Evolutionary conservation across 345 rosid species (phyloP), one percentile per base, ranked within the genome.

Genomic region (Boechera retrofracta): DNA sequence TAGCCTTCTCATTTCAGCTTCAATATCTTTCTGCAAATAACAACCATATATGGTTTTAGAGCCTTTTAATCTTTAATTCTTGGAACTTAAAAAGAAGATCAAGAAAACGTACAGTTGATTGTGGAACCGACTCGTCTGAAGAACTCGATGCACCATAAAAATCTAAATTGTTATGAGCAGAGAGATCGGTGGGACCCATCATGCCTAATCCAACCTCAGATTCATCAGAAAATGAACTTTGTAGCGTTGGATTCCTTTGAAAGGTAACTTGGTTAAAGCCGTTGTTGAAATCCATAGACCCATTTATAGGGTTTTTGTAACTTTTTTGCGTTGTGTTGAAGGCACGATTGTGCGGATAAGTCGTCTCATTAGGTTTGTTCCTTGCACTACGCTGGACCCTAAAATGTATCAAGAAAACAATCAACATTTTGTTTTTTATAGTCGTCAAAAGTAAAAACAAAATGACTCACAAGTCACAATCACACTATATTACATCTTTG

Each of bases 1-100:
- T 65, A 92, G 79, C 76, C 86, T 90, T 78, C 84, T 87, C 98
- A 92, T 89, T 82, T 92, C 98, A n/a, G 76, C 87, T 81, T 90
- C 96, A 42, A 90, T 24, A 4, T 86, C 89, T 38, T 80, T 78
- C 92, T 90, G 89, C 72, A 73, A 35, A 75, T 28, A 42, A 58
- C 8, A 58, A 58, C 21, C 59, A 33, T 4, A 31, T 44, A 1
- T 10, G 15, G 41, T 57, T 21, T 66, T 5, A 26, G 4, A 45
- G 38, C 24, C 24, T 66, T 66, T 6, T 35, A 62, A 11, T 38
- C 41, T 49, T 16, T 3, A 48, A 0, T 13, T 39, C 63, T 64
- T 21, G 21, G 21, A 52, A 31, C 35, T 42, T 18, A 42, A 5
- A 64, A 53, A 16, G 4, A 64, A 64, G 8, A 52, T 31, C 7